Base-by-base conservation (phyloP, 306 rosid genomes). In the Rosa multiflora region DNA sequence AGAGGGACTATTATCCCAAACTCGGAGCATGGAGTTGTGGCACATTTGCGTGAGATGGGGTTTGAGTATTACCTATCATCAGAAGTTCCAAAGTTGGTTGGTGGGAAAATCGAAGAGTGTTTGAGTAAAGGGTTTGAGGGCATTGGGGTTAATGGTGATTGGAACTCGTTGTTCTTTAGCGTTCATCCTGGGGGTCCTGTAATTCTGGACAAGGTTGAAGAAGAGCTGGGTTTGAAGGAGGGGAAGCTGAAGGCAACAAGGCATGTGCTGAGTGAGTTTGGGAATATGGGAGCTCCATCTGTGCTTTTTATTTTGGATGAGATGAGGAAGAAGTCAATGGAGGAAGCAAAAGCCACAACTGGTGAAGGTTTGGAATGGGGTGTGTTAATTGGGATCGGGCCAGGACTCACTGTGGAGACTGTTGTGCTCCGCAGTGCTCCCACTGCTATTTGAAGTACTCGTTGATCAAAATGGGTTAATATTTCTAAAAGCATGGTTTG, bases 311-410 rank as follows among this genome's bases (percentile, higher is more conserved):
- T 85, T 6, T 4, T 85, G 40, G 87, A 81, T 52, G 86, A 79
- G 78, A 81, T 88, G 78, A 85, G 91, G 23, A 85, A 13, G 35
- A 70, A 61, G 76, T 81, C 86, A 0, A 14, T 39, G 55, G 17
- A 73, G 10, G 80, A 88, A 79, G 87, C 87, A 3, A 77, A 70
- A 59, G 7, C 40, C 7, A 81, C 85, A 0, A 76, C 81, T 10
- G 87, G 86, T 21, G 86, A 82, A 44, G 91, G 91, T 3, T 18
- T 85, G 0, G 77, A 81, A 0, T 83, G 78, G 85, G 89, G 89
- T 6, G 84, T 84, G 17, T 32, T 84, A 0, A 51, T 62, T 35
- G 85, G 75, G 0, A 49, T 79, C 14, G 85, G 86, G 0, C 86
- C 87, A 1, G 86, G 81, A n/a, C 56, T 37, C 10, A 77, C 58